A percentile compares a stretch with the other conserved stretches of the same genome.
Conservation (phyloP, 331 rosid species). For the Quercus tomentella region DNA sequence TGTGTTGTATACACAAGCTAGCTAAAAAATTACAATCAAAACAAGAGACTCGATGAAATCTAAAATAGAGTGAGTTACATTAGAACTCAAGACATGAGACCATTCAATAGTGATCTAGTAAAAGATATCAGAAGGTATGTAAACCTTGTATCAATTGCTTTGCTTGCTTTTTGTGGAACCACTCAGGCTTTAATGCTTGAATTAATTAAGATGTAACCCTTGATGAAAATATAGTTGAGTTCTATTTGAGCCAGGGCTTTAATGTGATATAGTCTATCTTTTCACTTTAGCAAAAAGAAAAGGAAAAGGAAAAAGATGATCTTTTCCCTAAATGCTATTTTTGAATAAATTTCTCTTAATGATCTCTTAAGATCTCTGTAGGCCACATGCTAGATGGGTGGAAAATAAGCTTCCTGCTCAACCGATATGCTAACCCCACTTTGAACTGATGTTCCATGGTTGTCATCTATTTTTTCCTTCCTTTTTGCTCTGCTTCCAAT, state of each 20-base stretch:
- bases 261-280: neutral
- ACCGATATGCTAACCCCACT: neutral
- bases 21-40: no score
- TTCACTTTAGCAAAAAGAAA: neutral
- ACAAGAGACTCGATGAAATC: no score
- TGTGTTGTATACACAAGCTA: no score
- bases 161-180: no score
- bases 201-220: neutral
- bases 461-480: neutral
- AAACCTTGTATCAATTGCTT: no score
- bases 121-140: no score
- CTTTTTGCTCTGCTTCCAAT: conserved; percentile 24
- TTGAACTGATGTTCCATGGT: neutral
- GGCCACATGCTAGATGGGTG: neutral
- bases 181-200: neutral
- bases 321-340: neutral
- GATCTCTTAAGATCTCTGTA: neutral
- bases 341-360: neutral
- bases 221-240: neutral
- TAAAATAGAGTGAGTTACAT: no score
- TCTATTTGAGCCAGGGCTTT: neutral
- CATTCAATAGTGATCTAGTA: no score
- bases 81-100: no score
- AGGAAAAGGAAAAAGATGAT: neutral
- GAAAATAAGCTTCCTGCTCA: conserved; percentile 10